phyloP scores from a whole-genome alignment of 2,329 filamentous ascomycete species.

The Alternaria sp. region DNA sequence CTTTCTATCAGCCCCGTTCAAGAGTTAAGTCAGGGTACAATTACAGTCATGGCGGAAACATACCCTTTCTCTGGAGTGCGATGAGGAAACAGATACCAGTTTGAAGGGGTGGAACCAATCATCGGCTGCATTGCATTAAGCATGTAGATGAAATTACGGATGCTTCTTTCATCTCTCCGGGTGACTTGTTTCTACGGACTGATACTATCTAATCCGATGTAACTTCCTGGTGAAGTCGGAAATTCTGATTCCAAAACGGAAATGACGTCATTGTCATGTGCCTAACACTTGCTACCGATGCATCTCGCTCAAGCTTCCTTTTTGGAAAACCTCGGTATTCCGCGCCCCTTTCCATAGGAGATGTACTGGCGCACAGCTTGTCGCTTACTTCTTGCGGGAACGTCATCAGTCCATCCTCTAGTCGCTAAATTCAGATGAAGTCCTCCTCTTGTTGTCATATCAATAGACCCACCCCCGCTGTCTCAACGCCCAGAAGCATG shows the following conservation, averaged over 20 bases:
- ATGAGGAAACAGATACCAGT: background rate
- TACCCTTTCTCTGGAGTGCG: background rate
- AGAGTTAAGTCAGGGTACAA: background rate
- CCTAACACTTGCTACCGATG: background rate
- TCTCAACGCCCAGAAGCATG: background rate
- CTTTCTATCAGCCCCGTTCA: rapidly evolving
- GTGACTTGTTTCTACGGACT: background rate
- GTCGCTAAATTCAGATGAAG: background rate
- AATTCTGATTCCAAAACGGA: background rate
- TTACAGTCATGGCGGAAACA: background rate
- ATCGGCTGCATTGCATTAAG: background rate
- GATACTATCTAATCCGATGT: background rate
- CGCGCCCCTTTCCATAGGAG: background rate
- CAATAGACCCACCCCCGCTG: background rate
- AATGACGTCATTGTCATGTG: background rate
- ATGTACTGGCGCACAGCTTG: background rate
- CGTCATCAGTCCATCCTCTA: background rate
- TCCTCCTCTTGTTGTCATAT: background rate
- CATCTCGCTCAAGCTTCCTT: background rate
- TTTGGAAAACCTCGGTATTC: background rate
- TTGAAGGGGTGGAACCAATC: background rate
- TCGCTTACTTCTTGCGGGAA: background rate
- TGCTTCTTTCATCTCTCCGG: background rate
- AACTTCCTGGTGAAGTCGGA: background rate
- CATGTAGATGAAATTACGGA: background rate